Conservation (phyloP, 2,329 filamentous ascomycete genomes). For the Nannizziopsis arthrosporioides region DNA sequence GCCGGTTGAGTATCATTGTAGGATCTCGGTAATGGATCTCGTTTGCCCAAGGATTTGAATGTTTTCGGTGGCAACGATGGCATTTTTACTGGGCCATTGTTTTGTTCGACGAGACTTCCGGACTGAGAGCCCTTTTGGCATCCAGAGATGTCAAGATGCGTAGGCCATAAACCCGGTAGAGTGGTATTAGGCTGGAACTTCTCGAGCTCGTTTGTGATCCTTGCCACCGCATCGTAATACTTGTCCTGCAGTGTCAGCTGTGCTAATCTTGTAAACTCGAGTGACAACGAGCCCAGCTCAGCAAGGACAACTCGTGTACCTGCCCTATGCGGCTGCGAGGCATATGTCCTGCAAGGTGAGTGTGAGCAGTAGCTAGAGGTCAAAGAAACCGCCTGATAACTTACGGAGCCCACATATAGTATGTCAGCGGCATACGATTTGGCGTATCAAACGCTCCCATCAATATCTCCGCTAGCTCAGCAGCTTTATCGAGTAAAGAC, state of each 20-base stretch:
- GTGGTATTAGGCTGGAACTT: slow-evolving; percentile 26
- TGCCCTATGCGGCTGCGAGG: slow-evolving; percentile 20
- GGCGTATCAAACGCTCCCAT: slow-evolving; percentile 34
- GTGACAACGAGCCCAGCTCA: slow-evolving; percentile 29
- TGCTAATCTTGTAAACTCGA: slow-evolving; percentile 34
- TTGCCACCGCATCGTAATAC: slow-evolving; percentile 30
- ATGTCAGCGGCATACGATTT: slow-evolving; percentile 21
- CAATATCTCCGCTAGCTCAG: slow-evolving; percentile 45
- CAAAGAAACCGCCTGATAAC: slow-evolving; percentile 17
- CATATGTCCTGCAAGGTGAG: slow-evolving; percentile 63
- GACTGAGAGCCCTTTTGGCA: slow-evolving; percentile 39
- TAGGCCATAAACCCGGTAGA: slow-evolving; percentile 33
- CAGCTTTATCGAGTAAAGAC: slow-evolving; percentile 40
- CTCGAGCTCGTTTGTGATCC: slow-evolving; percentile 28
- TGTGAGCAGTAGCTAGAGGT: slow-evolving; percentile 28
- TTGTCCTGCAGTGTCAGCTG: slow-evolving; percentile 30
- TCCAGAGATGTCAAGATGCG: slow-evolving; percentile 61
- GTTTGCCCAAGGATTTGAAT: slow-evolving; percentile 1
- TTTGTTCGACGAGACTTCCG: slow-evolving; percentile 19
- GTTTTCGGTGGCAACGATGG: neutral
- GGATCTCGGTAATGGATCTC: neutral
- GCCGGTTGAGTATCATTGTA: slow-evolving; percentile 16
- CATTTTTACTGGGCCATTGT: slow-evolving; percentile 15
- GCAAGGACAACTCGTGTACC: slow-evolving; percentile 21
- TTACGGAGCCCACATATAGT: slow-evolving; percentile 65